Conservation (phyloP, 805 yeast species). For the Tetrapisispora pingtungensis region DNA sequence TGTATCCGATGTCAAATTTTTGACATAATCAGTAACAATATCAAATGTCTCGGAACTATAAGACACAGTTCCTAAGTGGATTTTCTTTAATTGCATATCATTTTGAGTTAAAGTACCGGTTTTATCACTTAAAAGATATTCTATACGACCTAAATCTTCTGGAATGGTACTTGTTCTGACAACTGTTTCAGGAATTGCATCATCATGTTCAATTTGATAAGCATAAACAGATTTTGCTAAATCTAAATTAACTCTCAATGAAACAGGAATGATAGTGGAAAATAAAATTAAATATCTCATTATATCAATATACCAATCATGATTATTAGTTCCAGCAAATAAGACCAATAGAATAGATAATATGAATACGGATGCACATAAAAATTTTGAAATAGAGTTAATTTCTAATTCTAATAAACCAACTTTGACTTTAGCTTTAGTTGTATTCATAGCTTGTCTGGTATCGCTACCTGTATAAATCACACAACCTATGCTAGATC, state of each 20-base stretch:
- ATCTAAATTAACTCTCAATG: slow-evolving; percentile 87
- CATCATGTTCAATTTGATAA: slow-evolving; percentile 84
- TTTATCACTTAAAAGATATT: slow-evolving; percentile 83
- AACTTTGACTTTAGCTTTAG: slow-evolving; percentile 74
- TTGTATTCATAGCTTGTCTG: slow-evolving; percentile 89
- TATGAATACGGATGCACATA: slow-evolving; percentile 77
- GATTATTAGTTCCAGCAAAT: slow-evolving; percentile 58
- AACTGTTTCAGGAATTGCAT: slow-evolving; percentile 69
- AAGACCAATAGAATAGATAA: slow-evolving; percentile 71
- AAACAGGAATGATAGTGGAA: slow-evolving; percentile 93
- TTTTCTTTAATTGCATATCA: slow-evolving; percentile 91
- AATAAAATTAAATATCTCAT: slow-evolving; percentile 85
- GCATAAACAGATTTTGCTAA: slow-evolving; percentile 95
- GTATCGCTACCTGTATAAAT: slow-evolving; percentile 90
- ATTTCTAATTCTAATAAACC: slow-evolving; percentile 88
- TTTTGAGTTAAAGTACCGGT: slow-evolving; percentile 97
- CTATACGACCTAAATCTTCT: slow-evolving; percentile 93
- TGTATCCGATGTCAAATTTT: slow-evolving; percentile 16
- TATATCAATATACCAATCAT: slow-evolving; percentile 81
- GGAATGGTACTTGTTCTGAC: slow-evolving; percentile 97
- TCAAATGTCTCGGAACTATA: slow-evolving; percentile 90
- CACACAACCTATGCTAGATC: slow-evolving; percentile 79
- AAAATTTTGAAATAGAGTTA: slow-evolving; percentile 74
- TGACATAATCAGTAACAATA: slow-evolving; percentile 63
- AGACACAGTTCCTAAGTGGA: slow-evolving; percentile 87